Conservation (phyloP, 1,284 basidiomycete species). For the Boletus smithii region DNA sequence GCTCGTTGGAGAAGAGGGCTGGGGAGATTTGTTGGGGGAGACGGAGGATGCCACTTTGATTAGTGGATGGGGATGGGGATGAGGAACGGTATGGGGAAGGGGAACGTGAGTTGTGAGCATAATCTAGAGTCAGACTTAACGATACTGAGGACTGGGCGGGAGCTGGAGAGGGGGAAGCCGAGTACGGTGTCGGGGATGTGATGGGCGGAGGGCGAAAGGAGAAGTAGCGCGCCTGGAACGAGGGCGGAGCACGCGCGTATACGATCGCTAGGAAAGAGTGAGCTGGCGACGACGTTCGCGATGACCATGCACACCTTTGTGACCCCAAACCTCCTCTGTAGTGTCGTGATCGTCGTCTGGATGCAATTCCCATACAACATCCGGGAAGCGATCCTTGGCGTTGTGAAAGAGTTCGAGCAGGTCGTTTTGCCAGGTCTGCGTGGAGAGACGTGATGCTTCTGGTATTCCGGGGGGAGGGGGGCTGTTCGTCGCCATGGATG, state of each 20-base stretch:
- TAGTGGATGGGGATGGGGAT: slow-evolving; percentile 45
- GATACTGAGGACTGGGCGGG: slow-evolving; percentile 64
- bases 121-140: slow-evolving; percentile 49
- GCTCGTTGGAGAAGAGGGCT: slow-evolving; percentile 77
- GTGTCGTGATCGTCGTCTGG: slow-evolving; percentile 48
- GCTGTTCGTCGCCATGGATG: slow-evolving; percentile 32
- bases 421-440: slow-evolving; percentile 71
- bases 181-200: slow-evolving; percentile 55
- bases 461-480: slow-evolving; percentile 50
- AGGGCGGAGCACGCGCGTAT: slow-evolving; percentile 88
- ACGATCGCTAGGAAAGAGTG: slow-evolving; percentile 66
- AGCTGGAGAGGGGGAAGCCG: slow-evolving; percentile 47
- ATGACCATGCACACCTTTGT: slow-evolving; percentile 54
- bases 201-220: slow-evolving; percentile 59
- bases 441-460: slow-evolving; percentile 63
- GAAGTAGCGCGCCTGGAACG: slow-evolving; percentile 83
- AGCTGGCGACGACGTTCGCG: slow-evolving; percentile 4
- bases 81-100: slow-evolving; percentile 51
- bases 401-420: slow-evolving; percentile 71
- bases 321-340: slow-evolving; percentile 75
- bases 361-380: slow-evolving; percentile 84
- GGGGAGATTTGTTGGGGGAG: slow-evolving; percentile 70
- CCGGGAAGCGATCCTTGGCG: slow-evolving; percentile 85
- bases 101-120: slow-evolving; percentile 47
- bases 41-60: slow-evolving; percentile 41